Conservation (phyloP, 192 early-diverging fungal genomes). For the Coemansia erecta region DNA sequence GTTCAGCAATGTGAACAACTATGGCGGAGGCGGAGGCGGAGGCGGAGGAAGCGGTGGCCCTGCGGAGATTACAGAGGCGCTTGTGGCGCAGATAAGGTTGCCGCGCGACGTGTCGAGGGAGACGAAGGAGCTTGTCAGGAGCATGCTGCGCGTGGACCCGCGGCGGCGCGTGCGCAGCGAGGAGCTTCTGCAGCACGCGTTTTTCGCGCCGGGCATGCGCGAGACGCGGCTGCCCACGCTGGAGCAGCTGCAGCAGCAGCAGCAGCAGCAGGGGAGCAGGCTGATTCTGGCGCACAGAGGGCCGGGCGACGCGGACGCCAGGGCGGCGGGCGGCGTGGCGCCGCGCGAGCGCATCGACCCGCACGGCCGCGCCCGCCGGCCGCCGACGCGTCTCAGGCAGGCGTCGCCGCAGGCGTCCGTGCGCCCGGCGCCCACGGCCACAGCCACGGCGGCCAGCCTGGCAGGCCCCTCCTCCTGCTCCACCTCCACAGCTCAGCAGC, state of each 20-base stretch:
- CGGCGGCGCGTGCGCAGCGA: constrained; percentile 51
- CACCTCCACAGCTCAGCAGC: no score
- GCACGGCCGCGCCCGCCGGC: no score
- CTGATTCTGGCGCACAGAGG: background rate
- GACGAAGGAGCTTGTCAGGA: constrained; percentile 56
- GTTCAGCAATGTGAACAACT: no score
- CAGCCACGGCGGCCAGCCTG: no score
- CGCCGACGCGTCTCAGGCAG: no score
- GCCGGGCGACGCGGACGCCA: background rate
- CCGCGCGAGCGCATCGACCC: no score
- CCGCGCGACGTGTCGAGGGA: constrained; percentile 56
- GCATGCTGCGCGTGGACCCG: constrained; percentile 61
- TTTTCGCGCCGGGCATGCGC: constrained; percentile 47
- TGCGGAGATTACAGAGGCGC: constrained; percentile 49
- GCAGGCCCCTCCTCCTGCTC: no score
- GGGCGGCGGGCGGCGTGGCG: no score
- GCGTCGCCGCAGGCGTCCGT: no score
- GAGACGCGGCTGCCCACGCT: constrained; percentile 15
- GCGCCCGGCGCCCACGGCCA: no score
- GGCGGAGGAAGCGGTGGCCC: no score
- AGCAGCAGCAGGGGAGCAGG: background rate
- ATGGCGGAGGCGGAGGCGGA: constrained; percentile 37
- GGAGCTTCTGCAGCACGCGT: constrained; percentile 57
- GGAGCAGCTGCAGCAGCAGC: constrained; percentile 4
- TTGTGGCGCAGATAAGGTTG: constrained; percentile 52